phyloP scores from a whole-genome alignment of 257 asterid species.

The Marsdenia floribunda region DNA sequence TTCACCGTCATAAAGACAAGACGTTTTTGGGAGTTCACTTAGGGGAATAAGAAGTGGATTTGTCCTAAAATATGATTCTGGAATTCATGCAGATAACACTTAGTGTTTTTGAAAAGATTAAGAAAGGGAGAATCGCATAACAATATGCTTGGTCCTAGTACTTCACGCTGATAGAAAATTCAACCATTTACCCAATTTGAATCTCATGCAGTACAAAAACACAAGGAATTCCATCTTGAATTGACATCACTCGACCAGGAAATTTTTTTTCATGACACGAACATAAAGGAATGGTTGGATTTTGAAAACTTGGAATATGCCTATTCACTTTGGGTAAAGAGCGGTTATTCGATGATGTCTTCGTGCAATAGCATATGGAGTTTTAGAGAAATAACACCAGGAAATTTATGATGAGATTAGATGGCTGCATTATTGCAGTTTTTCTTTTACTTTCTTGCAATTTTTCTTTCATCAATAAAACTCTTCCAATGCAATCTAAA shows the following conservation, averaged over 20 bases:
- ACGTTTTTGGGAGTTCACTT: background rate
- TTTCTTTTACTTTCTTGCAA: background rate
- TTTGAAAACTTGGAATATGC: background rate
- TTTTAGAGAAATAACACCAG: background rate
- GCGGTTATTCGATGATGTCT: too few relatives aligned
- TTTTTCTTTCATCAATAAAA: background rate
- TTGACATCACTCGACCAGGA: background rate
- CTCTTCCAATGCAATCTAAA: background rate
- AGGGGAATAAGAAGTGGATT: background rate
- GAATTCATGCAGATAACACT: background rate
- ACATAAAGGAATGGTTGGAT: background rate
- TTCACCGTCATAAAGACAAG: background rate
- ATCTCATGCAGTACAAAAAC: background rate
- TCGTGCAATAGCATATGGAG: background rate
- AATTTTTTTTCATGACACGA: background rate
- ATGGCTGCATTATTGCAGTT: background rate
- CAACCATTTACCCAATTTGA: background rate
- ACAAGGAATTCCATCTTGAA: background rate
- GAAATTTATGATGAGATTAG: background rate
- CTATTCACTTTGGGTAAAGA: background rate
- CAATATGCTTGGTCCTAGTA: background rate
- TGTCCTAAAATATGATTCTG: background rate
- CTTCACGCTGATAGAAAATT: background rate
- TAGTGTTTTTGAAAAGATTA: background rate
- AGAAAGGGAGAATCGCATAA: background rate